These are phyloP conservation scores for Alternaria brassicae DNA, from an alignment of 2,329 filamentous ascomycete genomes.

Conservation along the genomic window DNA sequence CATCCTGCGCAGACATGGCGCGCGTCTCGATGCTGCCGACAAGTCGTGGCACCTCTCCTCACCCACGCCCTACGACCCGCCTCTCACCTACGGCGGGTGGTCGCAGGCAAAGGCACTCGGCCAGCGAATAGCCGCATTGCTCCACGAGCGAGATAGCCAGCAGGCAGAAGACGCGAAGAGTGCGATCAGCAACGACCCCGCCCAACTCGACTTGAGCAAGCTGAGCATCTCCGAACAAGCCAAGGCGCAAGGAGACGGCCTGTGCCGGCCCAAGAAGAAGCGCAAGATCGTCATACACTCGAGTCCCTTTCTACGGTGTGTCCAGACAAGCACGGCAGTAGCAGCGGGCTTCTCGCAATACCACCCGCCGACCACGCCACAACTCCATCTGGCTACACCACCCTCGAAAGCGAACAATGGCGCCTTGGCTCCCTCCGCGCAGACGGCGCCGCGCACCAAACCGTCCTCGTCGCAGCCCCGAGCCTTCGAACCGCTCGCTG, in stretches of 20 bases:
- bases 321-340: slow-evolving; percentile 90
- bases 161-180: slow-evolving; percentile 49
- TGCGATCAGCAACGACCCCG: slow-evolving; percentile 24
- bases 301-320: slow-evolving; percentile 91
- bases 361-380: slow-evolving; percentile 50
- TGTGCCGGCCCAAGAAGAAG: slow-evolving; percentile 52
- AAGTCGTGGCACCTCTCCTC: slow-evolving; percentile 94
- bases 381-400: slow-evolving; percentile 28
- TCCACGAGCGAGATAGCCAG: slow-evolving; percentile 59
- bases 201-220: slow-evolving; percentile 31
- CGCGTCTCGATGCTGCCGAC: slow-evolving; percentile 91
- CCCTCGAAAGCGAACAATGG: slow-evolving; percentile 27
- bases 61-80: slow-evolving; percentile 92
- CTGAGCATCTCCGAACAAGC: slow-evolving; percentile 24
- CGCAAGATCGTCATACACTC: slow-evolving; percentile 87
- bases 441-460: slow-evolving; percentile 22
- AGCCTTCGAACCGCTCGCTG: slow-evolving; percentile 44
- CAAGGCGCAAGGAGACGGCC: neutral
- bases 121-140: slow-evolving; percentile 78
- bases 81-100: slow-evolving; percentile 94
- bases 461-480: slow-evolving; percentile 32
- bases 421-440: slow-evolving; percentile 17
- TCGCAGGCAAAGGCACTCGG: slow-evolving; percentile 84
- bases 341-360: slow-evolving; percentile 80
- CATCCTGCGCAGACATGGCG: slow-evolving; percentile 72